These are phyloP conservation scores for Stagonosporopsis rhizophila DNA, from an alignment of 2,329 filamentous ascomycete genomes.

Conservation along the genomic window DNA sequence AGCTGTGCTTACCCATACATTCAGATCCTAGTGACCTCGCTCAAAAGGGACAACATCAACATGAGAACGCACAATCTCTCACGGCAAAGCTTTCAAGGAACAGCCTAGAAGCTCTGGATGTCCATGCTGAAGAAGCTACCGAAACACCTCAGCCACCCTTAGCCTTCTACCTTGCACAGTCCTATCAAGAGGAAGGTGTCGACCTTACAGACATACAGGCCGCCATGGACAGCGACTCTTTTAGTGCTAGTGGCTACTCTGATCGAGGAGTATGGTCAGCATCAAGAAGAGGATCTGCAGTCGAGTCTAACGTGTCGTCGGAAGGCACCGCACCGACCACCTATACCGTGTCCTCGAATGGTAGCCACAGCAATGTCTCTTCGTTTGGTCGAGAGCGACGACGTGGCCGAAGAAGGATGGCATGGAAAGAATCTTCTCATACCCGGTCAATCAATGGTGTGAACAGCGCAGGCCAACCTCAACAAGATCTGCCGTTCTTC, in stretches of 20 bases:
- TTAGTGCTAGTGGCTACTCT: constrained; percentile 30
- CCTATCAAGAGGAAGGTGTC: constrained; percentile 44
- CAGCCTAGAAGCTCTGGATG: constrained; percentile 41
- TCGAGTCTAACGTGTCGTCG: constrained; percentile 42
- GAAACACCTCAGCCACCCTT: constrained; percentile 42
- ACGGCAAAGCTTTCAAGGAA: constrained; percentile 38
- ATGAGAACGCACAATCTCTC: constrained; percentile 20
- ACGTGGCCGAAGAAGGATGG: constrained; percentile 45
- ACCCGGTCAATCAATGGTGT: constrained; percentile 39
- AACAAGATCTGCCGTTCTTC: constrained; percentile 44
- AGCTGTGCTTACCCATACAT: constrained; percentile 9
- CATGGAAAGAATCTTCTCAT: constrained; percentile 44
- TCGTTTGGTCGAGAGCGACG: constrained; percentile 46
- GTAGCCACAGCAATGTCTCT: constrained; percentile 44
- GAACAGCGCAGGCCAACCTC: constrained; percentile 39
- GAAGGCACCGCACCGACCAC: constrained; percentile 43
- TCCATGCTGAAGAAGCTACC: constrained; percentile 25
- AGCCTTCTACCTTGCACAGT: constrained; percentile 45
- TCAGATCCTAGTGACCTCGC: constrained; percentile 16
- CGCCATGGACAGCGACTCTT: constrained; percentile 35
- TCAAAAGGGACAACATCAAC: constrained; percentile 9
- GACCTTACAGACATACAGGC: constrained; percentile 39
- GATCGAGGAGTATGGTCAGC: constrained; percentile 35
- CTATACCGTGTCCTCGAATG: constrained; percentile 42
- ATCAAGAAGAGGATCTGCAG: constrained; percentile 37